Percentiles rank a stretch among this genome's conserved stretches.
Conservation (phyloP, 2,329 filamentous ascomycete genomes). For the Fusarium sp. region DNA sequence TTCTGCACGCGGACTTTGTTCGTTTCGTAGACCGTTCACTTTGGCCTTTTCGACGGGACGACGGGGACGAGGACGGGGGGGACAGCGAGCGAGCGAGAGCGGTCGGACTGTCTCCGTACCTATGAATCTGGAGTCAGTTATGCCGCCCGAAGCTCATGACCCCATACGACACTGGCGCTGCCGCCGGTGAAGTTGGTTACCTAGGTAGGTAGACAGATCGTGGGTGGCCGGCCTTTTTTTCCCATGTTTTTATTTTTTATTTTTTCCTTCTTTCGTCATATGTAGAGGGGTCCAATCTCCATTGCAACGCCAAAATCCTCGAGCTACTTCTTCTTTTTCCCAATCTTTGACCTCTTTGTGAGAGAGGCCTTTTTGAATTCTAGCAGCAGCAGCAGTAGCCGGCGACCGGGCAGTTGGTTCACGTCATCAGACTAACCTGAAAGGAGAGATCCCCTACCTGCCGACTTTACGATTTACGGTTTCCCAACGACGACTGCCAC, state of each 20-base stretch:
- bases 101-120: conserved; percentile 7
- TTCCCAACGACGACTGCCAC: conserved; percentile 13
- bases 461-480: background rate
- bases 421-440: conserved; percentile 14
- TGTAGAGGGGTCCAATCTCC: conserved; percentile 10
- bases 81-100: background rate
- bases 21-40: conserved; percentile 3
- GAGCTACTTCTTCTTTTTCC: background rate
- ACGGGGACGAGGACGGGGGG: background rate
- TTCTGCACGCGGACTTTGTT: conserved; percentile 3
- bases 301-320: conserved; percentile 9
- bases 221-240: conserved; percentile 5
- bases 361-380: background rate
- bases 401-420: background rate
- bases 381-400: background rate
- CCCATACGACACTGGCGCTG: conserved; percentile 9
- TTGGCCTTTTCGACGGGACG: background rate
- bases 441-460: conserved; percentile 13
- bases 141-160: conserved; percentile 1
- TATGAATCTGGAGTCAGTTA: conserved; percentile 19
- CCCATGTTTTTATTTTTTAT: background rate
- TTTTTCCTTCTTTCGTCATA: background rate
- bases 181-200: conserved; percentile 12
- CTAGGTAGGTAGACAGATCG: conserved; percentile 7
- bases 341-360: conserved; percentile 7